Base-by-base conservation (phyloP, 805 yeast genomes). In the Geotrichum ghanense region DNA sequence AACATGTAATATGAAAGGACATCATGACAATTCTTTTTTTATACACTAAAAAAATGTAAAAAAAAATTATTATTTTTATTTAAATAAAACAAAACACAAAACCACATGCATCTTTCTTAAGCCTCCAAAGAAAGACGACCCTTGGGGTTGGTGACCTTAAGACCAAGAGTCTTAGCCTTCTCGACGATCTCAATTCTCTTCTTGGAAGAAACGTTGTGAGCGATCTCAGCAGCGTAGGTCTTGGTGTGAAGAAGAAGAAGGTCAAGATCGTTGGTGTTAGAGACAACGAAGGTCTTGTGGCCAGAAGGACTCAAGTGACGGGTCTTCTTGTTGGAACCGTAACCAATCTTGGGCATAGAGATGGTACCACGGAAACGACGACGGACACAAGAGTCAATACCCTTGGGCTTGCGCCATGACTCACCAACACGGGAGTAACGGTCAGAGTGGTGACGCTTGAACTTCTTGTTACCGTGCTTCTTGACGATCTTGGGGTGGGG, bases 341-440 rank as follows among this genome's bases (percentile, higher is more conserved):
- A 92, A 81, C 99, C 99, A 67, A 92, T 89, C 79, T 84, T 89
- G 80, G 99, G 99, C 81, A 90, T 95, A 66, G 89, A 79, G 71
- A 92, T 86, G 76, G 90, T 83, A 70, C 98, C 98, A 83, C 97
- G 87, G 95, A 92, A 92, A 56, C 72, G 67, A 81, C 98, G 90
- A 81, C 99, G 92, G 72, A 94, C 97, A 78, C 87, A 81, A 63
- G 97, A 89, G 81, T 92, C 99, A 72, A 92, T 92, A 92, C 99
- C 99, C 86, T 92, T 92, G 78, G 94, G 99, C 79, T 92, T 90
- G 87, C 99, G 92, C 98, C 98, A 94, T 82, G 81, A 83, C 77
- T 87, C 97, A 68, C 86, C 76, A 64, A 92, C 96, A 78, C 99
- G 89, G 81, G 81, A 82, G 78, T 88, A 90, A 78, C 96, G 87